Base-by-base conservation (phyloP, 2,329 filamentous ascomycete species). In the Dactylellina parvicollis region DNA sequence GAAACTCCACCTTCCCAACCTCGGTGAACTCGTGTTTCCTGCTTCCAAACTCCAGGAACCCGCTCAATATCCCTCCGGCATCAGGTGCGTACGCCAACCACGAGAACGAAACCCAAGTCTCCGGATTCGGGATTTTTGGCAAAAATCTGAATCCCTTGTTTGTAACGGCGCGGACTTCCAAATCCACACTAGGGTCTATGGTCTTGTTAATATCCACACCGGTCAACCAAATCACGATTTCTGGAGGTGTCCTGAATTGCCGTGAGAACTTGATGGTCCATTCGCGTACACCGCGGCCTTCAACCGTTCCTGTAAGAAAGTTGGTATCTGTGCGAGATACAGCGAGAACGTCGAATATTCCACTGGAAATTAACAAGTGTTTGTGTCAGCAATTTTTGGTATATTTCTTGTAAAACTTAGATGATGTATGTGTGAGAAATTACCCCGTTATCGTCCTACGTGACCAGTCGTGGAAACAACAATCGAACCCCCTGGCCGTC, bases 381-480 rank as follows among this genome's bases (percentile, higher is more conserved):
- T 32, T 10, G 28, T 46, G 46, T 50, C 4, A 32, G 30, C 30
- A 32, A 32, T 22, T 5, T 36, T 18, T 1, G 0, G 24, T 26
- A 18, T 4, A 28, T 16, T 16, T 22, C 3, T 36, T 16, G n/a
- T n/a, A 49, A 32, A 3, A 4, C 14, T 61, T 52, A 16, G 32
- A 14, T 8, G 20, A 24, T 30, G 30, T 8, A 50, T 10, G 32
- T 12, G 14, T n/a, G 7, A 30, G 12, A 34, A 20, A 28, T 28
- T 30, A 72, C 67, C 52, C 55, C n/a, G 50, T 72, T n/a, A 72
- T 52, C 8, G 18, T 47, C 46, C 28, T 55, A 28, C 8, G 52
- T 7, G 67, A 72, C 67, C 67, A 72, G 18, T 72, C 67, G 30
- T 72, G 67, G 24, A 72, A 72, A 60, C 67, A 72, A 20, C 67